Evolutionary conservation across 2,329 filamentous ascomycete species (phyloP).

Genomic region (Alternaria solani): DNA sequence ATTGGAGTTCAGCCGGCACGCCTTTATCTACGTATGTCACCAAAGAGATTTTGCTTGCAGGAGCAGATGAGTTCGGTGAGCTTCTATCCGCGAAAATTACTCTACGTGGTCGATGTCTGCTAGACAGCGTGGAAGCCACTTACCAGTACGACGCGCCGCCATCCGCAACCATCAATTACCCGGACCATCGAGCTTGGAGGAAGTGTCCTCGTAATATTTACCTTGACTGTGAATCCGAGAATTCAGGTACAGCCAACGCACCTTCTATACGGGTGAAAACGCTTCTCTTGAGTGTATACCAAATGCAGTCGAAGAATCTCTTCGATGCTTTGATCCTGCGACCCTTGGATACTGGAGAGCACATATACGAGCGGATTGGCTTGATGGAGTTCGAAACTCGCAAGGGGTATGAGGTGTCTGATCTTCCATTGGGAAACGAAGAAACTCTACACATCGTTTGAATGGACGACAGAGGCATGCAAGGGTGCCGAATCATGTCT

Average conservation of each 20-base stretch:
- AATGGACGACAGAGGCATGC: background rate
- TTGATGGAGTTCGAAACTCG: background rate
- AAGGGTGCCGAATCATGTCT: background rate
- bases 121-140: background rate
- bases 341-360: background rate
- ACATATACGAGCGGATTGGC: background rate
- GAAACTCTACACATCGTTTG: background rate
- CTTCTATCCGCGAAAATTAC: background rate
- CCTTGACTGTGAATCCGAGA: background rate
- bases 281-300: background rate
- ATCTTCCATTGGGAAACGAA: background rate
- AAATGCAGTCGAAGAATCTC: background rate
- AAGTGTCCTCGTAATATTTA: background rate
- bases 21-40: background rate
- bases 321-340: background rate
- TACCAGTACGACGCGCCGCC: background rate
- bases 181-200: background rate
- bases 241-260: background rate
- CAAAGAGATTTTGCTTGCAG: background rate
- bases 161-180: background rate
- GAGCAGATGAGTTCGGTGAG: background rate
- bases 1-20: background rate
- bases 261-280: background rate
- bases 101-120: background rate
- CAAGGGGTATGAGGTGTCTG: background rate